Base-by-base conservation (phyloP, 495 filamentous ascomycete species). In the Talaromyces trachyspermus region DNA sequence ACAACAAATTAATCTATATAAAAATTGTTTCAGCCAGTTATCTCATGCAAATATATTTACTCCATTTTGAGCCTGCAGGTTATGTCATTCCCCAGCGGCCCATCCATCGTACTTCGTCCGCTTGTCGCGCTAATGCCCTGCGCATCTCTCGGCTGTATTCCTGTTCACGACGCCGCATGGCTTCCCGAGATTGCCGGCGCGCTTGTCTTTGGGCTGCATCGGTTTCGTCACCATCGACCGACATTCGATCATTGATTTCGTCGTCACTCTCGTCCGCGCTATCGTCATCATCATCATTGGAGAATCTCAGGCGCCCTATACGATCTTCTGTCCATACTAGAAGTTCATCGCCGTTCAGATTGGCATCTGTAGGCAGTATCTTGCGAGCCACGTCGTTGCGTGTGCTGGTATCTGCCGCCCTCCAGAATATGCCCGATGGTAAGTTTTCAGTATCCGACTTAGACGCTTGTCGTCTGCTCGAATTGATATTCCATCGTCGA, bases 261-360 rank as follows among this genome's bases (percentile, higher is more conserved):
- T 64, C 53, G 71, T 66, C 51, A 76, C 79, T 54, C 62, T 74
- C 45, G 61, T 69, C 42, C 60, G 50, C n/a, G n/a, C n/a, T 17
- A 55, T 70, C 56, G 48, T 71, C 72, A 9, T 73, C 69, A 0
- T 69, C 61, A 20, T 63, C 61, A 29, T 70, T 63, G 0, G 80
- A 78, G 48, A 85, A 85, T 19, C 74, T 76, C 17, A 89, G 56
- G 25, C 89, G 67, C 14, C 88, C 88, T 43, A 91, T 69, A 53
- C 81, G 81, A 52, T 90, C 87, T 10, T 86, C 88, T 0, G 85
- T 88, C 88, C 88, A 91, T 4, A 91, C 65, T 10, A 88, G 64
- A 41, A 91, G 63, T 54, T 88, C 84, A 54, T 86, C 78, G 2
- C 70, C 55, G 33, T 68, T 58, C 48, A 70, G 40, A 36, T 68